Evolutionary conservation across 345 rosid genomes (phyloP).

Genomic region (Lepidium aucheri): DNA sequence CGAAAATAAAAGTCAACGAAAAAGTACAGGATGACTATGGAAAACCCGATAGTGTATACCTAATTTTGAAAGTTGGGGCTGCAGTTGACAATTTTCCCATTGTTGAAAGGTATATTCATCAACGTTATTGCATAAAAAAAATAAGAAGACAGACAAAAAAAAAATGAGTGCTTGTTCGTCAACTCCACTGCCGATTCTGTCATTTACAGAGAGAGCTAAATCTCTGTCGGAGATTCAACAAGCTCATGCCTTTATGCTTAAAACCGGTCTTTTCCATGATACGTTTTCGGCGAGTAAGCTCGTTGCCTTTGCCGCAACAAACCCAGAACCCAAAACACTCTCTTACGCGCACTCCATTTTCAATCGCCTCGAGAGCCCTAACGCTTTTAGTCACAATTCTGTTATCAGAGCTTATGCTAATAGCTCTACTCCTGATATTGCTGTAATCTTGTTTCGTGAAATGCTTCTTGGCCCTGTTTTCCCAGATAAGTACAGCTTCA

Average conservation of each 20-base stretch:
- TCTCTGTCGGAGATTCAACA: constrained; percentile 37
- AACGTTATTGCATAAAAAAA: background rate
- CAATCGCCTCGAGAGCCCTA: constrained; percentile 26
- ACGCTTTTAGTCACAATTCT: constrained; percentile 34
- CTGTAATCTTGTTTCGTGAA: constrained; percentile 24
- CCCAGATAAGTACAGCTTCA: constrained; percentile 40
- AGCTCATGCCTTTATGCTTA: constrained; percentile 40
- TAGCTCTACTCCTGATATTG: constrained; percentile 20
- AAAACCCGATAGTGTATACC: too few relatives aligned
- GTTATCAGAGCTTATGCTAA: constrained; percentile 44
- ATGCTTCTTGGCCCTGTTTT: constrained; percentile 30
- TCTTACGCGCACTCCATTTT: constrained; percentile 39
- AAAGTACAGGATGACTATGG: too few relatives aligned
- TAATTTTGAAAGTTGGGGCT: too few relatives aligned
- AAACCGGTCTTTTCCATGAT: constrained; percentile 30
- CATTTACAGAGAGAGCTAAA: constrained; percentile 25
- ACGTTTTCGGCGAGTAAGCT: constrained; percentile 37
- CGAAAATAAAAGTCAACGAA: too few relatives aligned
- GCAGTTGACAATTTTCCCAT: too few relatives aligned
- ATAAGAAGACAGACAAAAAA: background rate
- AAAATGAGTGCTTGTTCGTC: constrained; percentile 26
- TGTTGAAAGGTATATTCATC: too few relatives aligned
- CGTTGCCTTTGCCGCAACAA: constrained; percentile 26
- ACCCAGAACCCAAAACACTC: constrained; percentile 35
- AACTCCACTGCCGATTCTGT: constrained; percentile 12